Percentiles rank a stretch among this genome's conserved stretches.
These are phyloP conservation scores for Amaranthus cruentus DNA, from an alignment of 148 eudicot species.

Conservation along the genomic window DNA sequence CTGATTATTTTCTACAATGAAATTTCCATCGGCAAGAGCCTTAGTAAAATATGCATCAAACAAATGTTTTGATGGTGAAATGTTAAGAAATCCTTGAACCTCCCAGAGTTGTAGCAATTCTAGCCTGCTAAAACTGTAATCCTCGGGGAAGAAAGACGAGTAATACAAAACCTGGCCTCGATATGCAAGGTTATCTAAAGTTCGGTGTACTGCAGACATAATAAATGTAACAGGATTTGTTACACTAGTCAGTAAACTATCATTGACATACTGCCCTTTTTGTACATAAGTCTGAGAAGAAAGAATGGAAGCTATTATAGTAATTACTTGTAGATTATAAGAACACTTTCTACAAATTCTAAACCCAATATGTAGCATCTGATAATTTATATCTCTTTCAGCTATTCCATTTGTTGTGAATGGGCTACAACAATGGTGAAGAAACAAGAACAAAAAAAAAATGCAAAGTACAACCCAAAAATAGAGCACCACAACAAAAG, in stretches of 20 bases:
- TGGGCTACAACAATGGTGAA: too few relatives aligned
- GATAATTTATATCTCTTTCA: background rate
- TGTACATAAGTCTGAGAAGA: background rate
- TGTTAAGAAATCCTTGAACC: slow-evolving; percentile 12
- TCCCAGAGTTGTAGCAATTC: slow-evolving; percentile 11
- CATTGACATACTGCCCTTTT: too few relatives aligned
- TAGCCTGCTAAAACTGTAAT: background rate
- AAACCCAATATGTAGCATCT: background rate
- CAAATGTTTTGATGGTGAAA: background rate
- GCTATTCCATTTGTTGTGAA: too few relatives aligned
- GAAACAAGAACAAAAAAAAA: too few relatives aligned
- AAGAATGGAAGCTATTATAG: background rate
- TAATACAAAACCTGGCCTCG: background rate
- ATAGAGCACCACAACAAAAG: too few relatives aligned
- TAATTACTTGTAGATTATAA: background rate
- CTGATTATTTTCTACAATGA: background rate
- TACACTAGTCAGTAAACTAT: too few relatives aligned
- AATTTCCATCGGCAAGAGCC: background rate
- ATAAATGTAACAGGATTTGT: too few relatives aligned
- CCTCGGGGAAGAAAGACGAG: slow-evolving; percentile 23
- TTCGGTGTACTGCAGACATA: too few relatives aligned
- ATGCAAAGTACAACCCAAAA: too few relatives aligned
- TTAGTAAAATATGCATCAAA: background rate
- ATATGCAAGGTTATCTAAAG: too few relatives aligned
- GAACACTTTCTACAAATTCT: background rate